Base-by-base conservation (phyloP, 2,329 filamentous ascomycete genomes). In the Cyphellophora europaea region DNA sequence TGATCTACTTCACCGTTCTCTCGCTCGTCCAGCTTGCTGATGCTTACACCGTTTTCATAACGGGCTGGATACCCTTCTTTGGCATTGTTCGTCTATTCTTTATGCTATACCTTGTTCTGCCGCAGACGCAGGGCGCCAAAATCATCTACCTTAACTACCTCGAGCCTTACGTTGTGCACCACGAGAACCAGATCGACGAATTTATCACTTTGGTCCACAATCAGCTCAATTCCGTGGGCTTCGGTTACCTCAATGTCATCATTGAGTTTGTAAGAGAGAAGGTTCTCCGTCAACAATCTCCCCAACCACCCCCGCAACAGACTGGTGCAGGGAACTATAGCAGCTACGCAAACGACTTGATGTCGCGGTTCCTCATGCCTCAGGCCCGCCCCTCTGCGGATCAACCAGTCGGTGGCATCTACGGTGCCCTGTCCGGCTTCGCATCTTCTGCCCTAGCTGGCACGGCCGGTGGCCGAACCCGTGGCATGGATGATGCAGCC, bases 1-100 rank as follows among this genome's bases (percentile, higher is more conserved):
- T 96, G 48, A 96, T 96, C 82, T 98, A 96, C 72, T 98, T 89
- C 82, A 86, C 94, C 41, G 86, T 94, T 15, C 74, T 95, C 46
- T 83, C 84, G 42, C 80, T 84, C 57, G 76, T 79, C 50, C 70
- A 88, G 37, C 74, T 91, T 42, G 75, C 79, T 60, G 91, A 96
- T 65, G 88, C 82, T 30, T 93, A 87, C 75, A 78, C 82, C 37
- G 77, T 80, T 51, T 94, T 89, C 63, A 79, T 96, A 53, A 72
- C 96, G 30, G 72, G 72, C 57, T 96, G 87, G 81, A 67, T 96
- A 23, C 91, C 91, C 2, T 93, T 96, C 61, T 98, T 95, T 64
- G 75, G 84, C 49, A 95, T 88, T 74, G 69, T 94, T 52, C 86
- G 91, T 46, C 75, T 95, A 36, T 67, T 79, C 54, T 81, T 91